phyloP scores from a whole-genome alignment of 352 stramenopile species.

The Globisporangium spiculum region DNA sequence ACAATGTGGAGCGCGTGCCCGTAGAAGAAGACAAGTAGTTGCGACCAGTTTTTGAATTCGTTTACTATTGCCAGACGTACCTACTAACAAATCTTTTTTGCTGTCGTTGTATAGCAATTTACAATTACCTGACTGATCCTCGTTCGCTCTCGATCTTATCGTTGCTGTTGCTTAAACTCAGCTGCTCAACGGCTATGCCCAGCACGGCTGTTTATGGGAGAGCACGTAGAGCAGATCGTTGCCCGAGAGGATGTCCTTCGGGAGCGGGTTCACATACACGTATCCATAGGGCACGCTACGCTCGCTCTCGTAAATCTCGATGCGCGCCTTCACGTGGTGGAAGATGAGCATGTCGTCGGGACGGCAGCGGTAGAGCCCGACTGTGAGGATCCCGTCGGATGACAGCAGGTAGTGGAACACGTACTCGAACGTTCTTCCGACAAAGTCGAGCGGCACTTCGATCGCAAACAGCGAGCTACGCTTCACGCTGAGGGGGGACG shows the following conservation, averaged over 20 bases:
- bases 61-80: neutral
- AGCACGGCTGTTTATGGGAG: slow-evolving; percentile 76
- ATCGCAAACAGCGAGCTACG: slow-evolving; percentile 79
- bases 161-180: neutral
- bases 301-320: slow-evolving; percentile 60
- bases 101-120: neutral
- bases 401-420: slow-evolving; percentile 82
- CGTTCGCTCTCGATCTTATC: neutral
- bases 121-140: neutral
- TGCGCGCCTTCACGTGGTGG: slow-evolving; percentile 25
- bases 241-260: slow-evolving; percentile 66
- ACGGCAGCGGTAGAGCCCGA: slow-evolving; percentile 77
- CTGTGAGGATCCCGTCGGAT: slow-evolving; percentile 72
- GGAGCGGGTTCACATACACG: slow-evolving; percentile 82
- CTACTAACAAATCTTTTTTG: neutral
- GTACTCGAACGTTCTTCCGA: slow-evolving; percentile 78
- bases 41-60: neutral
- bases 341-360: slow-evolving; percentile 36
- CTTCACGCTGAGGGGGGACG: slow-evolving; percentile 33
- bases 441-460: slow-evolving; percentile 79
- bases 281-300: slow-evolving; percentile 78
- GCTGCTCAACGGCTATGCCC: slow-evolving; percentile 22
- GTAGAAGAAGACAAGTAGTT: slow-evolving; percentile 16
- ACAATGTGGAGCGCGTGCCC: neutral
- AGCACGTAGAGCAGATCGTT: slow-evolving; percentile 86